phyloP scores from a whole-genome alignment of 352 stramenopile species.

The Phytophthora kernoviae region DNA sequence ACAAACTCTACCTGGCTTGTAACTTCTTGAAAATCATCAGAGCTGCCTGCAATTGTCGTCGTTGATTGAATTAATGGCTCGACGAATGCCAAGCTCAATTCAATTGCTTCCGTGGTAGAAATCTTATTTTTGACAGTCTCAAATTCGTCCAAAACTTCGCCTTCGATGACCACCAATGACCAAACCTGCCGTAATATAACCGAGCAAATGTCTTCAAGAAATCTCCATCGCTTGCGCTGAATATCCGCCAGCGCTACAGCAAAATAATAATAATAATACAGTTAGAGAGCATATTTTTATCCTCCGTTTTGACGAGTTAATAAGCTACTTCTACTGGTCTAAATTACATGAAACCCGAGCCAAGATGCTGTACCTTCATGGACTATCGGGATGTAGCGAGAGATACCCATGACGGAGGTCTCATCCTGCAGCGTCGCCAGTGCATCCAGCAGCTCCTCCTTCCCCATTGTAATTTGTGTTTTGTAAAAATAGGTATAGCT shows the following conservation, averaged over 20 bases:
- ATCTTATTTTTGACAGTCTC: conserved; percentile 1
- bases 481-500: too few species aligned
- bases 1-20: conserved; percentile 8
- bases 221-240: conserved; percentile 63
- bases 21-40: conserved; percentile 25
- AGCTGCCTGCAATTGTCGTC: conserved; percentile 2
- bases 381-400: conserved; percentile 18
- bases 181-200: conserved; percentile 44
- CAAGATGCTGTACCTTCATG: conserved; percentile 29
- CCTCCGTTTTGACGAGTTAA: not conserved
- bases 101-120: conserved; percentile 15
- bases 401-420: conserved; percentile 23
- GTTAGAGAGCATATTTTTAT: not conserved
- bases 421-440: conserved; percentile 36
- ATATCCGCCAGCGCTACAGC: conserved; percentile 56
- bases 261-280: not conserved
- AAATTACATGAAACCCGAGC: too few species aligned
- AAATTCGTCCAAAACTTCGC: conserved; percentile 7
- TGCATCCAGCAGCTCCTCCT: conserved; percentile 53
- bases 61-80: conserved; percentile 38
- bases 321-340: too few species aligned
- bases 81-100: conserved; percentile 34
- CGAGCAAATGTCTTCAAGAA: conserved; percentile 69
- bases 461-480: too few species aligned
- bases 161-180: conserved; percentile 5